A percentile compares a stretch with the other conserved stretches of the same genome.
phyloP scores from a whole-genome alignment of 169 alveolate genomes.

The Theileria parva region DNA sequence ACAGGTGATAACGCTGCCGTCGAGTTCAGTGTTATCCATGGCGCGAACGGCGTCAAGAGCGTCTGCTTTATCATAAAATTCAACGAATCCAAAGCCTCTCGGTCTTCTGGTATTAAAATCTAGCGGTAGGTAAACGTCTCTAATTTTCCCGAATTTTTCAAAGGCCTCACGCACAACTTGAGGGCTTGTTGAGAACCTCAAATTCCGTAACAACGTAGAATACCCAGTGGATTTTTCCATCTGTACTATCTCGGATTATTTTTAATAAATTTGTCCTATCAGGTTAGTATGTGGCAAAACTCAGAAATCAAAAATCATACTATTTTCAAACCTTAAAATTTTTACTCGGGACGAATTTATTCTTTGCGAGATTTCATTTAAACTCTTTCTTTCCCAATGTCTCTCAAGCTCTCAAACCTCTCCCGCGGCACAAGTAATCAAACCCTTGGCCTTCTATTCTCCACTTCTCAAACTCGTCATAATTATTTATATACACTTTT shows the following conservation, averaged over 20 bases:
- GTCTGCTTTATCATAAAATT: constrained; percentile 81
- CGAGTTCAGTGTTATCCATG: constrained; percentile 82
- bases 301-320: neutral
- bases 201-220: constrained; percentile 78
- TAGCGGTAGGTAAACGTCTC: constrained; percentile 85
- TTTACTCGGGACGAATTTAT: neutral
- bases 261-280: neutral
- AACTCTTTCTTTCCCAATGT: neutral
- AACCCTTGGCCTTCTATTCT: neutral
- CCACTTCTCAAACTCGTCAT: neutral
- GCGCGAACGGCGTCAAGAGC: constrained; percentile 86
- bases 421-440: neutral
- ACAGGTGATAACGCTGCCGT: constrained; percentile 84
- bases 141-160: constrained; percentile 82
- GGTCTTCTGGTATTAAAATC: constrained; percentile 81
- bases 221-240: constrained; percentile 61
- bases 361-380: neutral
- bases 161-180: constrained; percentile 79
- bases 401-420: neutral
- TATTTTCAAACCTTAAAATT: neutral
- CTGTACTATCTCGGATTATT: neutral
- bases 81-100: constrained; percentile 90
- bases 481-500: too few species aligned
- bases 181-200: constrained; percentile 80
- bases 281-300: constrained; percentile 1